A percentile compares a stretch with the other conserved stretches of the same genome.
phyloP scores from a whole-genome alignment of 495 filamentous ascomycete species.

The Aspergillus baeticus region DNA sequence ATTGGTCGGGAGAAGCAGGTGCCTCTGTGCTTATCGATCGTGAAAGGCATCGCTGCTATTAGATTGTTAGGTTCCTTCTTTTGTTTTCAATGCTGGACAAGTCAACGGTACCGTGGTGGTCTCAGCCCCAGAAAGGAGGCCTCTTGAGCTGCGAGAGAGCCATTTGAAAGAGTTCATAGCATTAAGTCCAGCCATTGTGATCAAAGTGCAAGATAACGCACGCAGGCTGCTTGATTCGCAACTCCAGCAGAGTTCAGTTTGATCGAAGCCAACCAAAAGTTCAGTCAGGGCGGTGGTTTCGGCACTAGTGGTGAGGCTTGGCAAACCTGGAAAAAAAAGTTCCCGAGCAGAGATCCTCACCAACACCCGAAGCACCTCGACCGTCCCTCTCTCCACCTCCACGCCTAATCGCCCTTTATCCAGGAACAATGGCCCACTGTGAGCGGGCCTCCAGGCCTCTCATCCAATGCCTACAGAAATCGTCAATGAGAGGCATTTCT shows the following conservation, averaged over 20 bases:
- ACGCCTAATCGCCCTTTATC: slow-evolving; percentile 14
- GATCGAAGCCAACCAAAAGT: slow-evolving; percentile 36
- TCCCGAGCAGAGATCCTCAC: slow-evolving; percentile 25
- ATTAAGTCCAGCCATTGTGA: slow-evolving; percentile 41
- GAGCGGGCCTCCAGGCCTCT: slow-evolving; percentile 68
- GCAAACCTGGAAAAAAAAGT: slow-evolving; percentile 39
- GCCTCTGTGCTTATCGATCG: slow-evolving; percentile 81
- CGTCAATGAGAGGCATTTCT: slow-evolving; percentile 33
- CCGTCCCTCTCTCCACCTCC: slow-evolving; percentile 14
- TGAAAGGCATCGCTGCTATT: slow-evolving; percentile 51
- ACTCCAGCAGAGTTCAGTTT: slow-evolving; percentile 8
- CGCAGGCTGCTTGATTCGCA: background rate
- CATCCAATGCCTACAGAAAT: slow-evolving; percentile 59
- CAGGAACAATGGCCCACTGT: slow-evolving; percentile 60
- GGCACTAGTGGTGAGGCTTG: slow-evolving; percentile 38
- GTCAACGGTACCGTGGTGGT: slow-evolving; percentile 43
- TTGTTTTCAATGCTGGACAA: background rate
- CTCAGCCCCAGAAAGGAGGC: slow-evolving; percentile 42
- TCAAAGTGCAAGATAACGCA: background rate
- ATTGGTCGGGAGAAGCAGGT: slow-evolving; percentile 25
- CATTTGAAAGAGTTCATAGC: slow-evolving; percentile 36
- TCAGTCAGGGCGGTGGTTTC: slow-evolving; percentile 33
- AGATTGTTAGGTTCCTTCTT: slow-evolving; percentile 9
- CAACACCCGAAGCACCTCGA: slow-evolving; percentile 10
- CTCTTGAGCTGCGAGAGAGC: slow-evolving; percentile 44